Evolutionary conservation across 2,329 filamentous ascomycete species (phyloP).

Genomic region (Pleomassaria siparia): DNA sequence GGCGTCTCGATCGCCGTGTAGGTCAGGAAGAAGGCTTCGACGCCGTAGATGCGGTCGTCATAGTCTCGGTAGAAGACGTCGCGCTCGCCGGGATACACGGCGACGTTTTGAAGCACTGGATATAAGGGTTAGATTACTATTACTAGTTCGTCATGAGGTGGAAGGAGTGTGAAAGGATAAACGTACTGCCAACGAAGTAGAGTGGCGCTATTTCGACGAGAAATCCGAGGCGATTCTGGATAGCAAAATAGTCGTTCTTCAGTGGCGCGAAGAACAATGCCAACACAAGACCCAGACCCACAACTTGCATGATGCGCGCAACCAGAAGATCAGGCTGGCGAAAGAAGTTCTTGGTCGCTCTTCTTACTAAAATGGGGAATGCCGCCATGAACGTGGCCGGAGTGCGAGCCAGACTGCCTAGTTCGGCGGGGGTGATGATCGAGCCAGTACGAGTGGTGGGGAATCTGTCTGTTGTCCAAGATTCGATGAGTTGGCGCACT

Average conservation of each 20-base stretch:
- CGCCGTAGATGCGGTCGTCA: conserved; percentile 70
- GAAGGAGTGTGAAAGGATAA: not conserved
- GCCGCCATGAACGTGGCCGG: conserved; percentile 63
- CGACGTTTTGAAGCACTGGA: conserved; percentile 71
- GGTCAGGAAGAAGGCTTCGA: conserved; percentile 69
- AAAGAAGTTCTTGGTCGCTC: conserved; percentile 64
- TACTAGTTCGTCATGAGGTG: not conserved
- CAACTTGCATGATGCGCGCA: conserved; percentile 43
- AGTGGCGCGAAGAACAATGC: conserved; percentile 66
- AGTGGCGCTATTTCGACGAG: conserved; percentile 71
- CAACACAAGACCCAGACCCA: conserved; percentile 39
- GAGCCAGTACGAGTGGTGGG: conserved; percentile 26
- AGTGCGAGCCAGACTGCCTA: conserved; percentile 67
- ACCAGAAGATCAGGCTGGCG: conserved; percentile 41
- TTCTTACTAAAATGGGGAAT: conserved; percentile 67
- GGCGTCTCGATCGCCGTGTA: conserved; percentile 72
- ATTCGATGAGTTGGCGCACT: conserved; percentile 62
- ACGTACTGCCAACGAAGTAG: conserved; percentile 66
- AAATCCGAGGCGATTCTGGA: conserved; percentile 75
- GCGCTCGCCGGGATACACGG: conserved; percentile 70
- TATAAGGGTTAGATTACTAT: conserved; percentile 3
- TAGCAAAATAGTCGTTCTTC: conserved; percentile 66
- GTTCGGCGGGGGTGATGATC: conserved; percentile 68
- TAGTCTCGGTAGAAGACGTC: conserved; percentile 79
- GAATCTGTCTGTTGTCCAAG: conserved; percentile 52